Percentiles rank a stretch among this genome's conserved stretches.
phyloP scores from a whole-genome alignment of 2,329 filamentous ascomycete genomes.

The Fusarium pseudograminearum region DNA sequence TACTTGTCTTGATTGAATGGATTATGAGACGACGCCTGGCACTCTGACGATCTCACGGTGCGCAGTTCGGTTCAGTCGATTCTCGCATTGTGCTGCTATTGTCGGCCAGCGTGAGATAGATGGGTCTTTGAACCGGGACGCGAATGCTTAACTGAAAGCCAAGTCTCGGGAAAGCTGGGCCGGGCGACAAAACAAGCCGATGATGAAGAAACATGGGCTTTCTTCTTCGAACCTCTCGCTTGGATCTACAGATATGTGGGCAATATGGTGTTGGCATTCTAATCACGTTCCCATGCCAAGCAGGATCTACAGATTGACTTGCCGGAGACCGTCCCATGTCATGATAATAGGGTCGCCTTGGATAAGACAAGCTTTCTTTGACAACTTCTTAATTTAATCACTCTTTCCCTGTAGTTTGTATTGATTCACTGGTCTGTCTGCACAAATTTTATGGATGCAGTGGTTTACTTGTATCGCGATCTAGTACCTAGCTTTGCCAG shows the following conservation, averaged over 20 bases:
- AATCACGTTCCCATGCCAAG: conserved; percentile 28
- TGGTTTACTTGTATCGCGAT: background rate
- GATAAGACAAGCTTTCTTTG: conserved; percentile 2
- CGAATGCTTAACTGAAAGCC: conserved; percentile 39
- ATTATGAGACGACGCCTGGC: background rate
- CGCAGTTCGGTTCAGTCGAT: background rate
- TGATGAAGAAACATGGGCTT: conserved; percentile 1
- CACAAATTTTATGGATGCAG: background rate
- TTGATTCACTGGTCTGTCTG: background rate
- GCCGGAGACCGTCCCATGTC: conserved; percentile 10
- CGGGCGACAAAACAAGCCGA: background rate
- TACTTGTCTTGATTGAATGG: conserved; percentile 9
- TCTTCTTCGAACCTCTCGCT: background rate
- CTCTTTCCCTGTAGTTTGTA: background rate
- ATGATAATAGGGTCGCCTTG: background rate
- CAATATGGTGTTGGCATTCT: conserved; percentile 12
- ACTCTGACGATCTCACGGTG: conserved; percentile 10
- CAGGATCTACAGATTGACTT: conserved; percentile 24
- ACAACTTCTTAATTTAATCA: background rate
- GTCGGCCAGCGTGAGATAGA: background rate
- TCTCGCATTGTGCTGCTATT: conserved; percentile 13
- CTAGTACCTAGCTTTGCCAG: background rate
- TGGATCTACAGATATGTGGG: conserved; percentile 33
- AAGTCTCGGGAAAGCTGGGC: conserved; percentile 32
- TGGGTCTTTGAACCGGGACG: conserved; percentile 13